These are phyloP conservation scores for Elaeis guineensis DNA, from an alignment of 176 grass and related monocot genomes.

Conservation along the genomic window DNA sequence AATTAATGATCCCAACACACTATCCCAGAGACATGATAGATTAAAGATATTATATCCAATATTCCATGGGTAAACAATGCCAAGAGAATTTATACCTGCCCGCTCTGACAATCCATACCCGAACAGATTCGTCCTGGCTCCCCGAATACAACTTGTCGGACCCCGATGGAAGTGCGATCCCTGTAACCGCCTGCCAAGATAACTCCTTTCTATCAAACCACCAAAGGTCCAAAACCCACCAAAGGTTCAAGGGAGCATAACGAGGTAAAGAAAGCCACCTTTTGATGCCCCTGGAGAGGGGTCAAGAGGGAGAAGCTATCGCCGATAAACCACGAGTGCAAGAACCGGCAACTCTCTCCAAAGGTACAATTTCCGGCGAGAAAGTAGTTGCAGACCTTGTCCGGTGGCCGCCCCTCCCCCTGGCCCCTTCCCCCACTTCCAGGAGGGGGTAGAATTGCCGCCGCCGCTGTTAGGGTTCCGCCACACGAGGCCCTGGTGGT, in stretches of 20 bases:
- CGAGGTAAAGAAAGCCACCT: constrained; percentile 24
- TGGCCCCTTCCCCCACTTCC: too few relatives aligned
- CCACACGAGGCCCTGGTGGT: too few relatives aligned
- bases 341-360: constrained; percentile 63
- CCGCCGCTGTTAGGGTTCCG: too few relatives aligned
- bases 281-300: constrained; percentile 68
- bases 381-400: constrained; percentile 56
- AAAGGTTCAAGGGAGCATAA: not conserved
- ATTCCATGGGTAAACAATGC: constrained; percentile 12
- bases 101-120: constrained; percentile 84
- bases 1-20: constrained; percentile 49
- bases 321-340: constrained; percentile 58
- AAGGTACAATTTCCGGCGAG: constrained; percentile 53
- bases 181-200: constrained; percentile 46
- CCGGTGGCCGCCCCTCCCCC: not conserved
- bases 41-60: constrained; percentile 13
- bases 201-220: not conserved
- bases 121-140: constrained; percentile 76
- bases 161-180: constrained; percentile 59
- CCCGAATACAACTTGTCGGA: constrained; percentile 92
- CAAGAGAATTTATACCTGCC: constrained; percentile 62
- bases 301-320: constrained; percentile 66
- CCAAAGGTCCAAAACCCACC: not conserved
- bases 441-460: too few relatives aligned
- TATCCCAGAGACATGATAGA: constrained; percentile 22